Base-by-base conservation (phyloP, 306 rosid genomes). In the Corylus avellana region DNA sequence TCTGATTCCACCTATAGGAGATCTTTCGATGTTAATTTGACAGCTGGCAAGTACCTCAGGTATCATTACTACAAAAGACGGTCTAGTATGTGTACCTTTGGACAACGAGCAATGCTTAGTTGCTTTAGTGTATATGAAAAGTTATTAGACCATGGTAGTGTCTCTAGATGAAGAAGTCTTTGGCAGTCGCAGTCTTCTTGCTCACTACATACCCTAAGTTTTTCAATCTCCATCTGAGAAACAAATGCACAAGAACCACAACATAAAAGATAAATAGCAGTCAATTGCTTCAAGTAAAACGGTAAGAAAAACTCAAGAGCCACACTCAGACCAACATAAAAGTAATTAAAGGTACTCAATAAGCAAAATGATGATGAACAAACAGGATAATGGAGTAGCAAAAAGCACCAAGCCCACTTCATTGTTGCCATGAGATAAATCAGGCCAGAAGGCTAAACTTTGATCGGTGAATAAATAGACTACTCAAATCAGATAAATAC, bases 141-240 rank as follows among this genome's bases (percentile, higher is more conserved):
- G 84, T 83, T 88, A 81, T 92, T 92, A 71, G 94, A 94, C 97
- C 97, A 94, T 0, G 96, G 97, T 75, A 92, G 79, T 55, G 77
- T 85, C 57, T 88, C 85, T 62, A 88, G 83, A 87, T 75, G 66
- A 76, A 63, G 64, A 51, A 82, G 81, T 67, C 51, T 84, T 75
- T 7, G 81, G 81, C 98, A 94, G 53, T 85, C 72, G 42, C 98
- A 94, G 10, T 77, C 80, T 68, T 94, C 95, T 77, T 87, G 90
- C 72, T 89, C 83, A 55, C 84, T 84, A 81, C 98, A 94, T 73
- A 81, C 83, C 87, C 87, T 77, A 46, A 94, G 90, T 73, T 86
- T 83, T 78, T 87, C 89, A 77, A 94, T 84, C 57, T 85, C 93
- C 74, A 56, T 83, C 98, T 94, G 86, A 57, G 82, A 70, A 84